Evolutionary conservation across 441 rosid species (phyloP), one percentile per base, ranked within the genome.

Genomic region (Mallotus repandus): DNA sequence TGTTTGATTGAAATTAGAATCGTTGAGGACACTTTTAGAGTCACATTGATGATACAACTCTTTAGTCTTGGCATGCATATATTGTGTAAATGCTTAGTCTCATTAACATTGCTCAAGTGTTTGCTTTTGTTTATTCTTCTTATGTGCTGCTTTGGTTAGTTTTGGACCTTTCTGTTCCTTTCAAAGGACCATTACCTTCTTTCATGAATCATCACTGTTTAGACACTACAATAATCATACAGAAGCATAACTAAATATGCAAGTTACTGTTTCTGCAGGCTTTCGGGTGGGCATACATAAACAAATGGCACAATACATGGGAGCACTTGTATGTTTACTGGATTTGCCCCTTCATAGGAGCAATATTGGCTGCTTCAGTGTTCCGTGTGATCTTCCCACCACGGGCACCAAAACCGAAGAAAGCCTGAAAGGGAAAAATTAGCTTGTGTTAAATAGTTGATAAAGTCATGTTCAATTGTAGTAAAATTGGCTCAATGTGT

Each of bases 251-350:
- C 38, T 10, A 61, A 16, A 3, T 32, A 61, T 62, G 45, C 67
- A 41, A 38, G 35, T 41, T 29, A 19, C 69, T 45, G 6, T 41
- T 41, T 54, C 66, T 54, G 66, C 86, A 96, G 97, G 99, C 99
- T 22, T 96, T 87, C 71, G 99, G 97, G 15, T 96, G 99, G 98
- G 97, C 96, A 22, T 96, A 88, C 63, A 59, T 91, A 58, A 79
- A 87, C 88, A 89, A 85, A 38, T 66, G 89, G 82, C 99, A 96
- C 79, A 79, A 86, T 82, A 90, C 96, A 65, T 90, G 94, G 97
- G 96, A 93, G 72, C 99, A 96, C 69, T 78, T 90, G 69, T 93
- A 93, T 45, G 97, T 96, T 16, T 88, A 93, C 71, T 96, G 97
- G 99, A 73, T 96, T 65, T 85, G 96, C 79, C 97, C 98, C 22